Evolutionary conservation across 2,329 filamentous ascomycete genomes (phyloP), one percentile per base, ranked within the genome.

Genomic region (Paraconiothyrium brasiliense): DNA sequence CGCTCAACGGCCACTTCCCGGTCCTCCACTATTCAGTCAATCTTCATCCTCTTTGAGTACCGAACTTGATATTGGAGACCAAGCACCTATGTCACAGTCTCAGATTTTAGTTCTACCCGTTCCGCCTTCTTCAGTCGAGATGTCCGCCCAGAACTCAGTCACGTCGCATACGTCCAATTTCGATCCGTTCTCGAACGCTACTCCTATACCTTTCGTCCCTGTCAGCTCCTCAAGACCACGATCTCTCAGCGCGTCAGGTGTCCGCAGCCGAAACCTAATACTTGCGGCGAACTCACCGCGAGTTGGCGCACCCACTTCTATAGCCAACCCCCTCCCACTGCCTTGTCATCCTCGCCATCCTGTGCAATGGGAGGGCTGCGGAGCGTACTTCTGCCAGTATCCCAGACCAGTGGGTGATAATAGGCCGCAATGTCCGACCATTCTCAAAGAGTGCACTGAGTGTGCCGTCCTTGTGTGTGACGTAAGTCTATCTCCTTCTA

Each of bases 301-400:
- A 13, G 37, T 35, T 41, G 52, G 52, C 13, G 59, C 62, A 11
- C 67, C 69, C 10, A 77, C 66, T 34, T 68, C 76, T 0, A 74
- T 77, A 46, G 66, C 71, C 1, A 76, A 74, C 24, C 73, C 74
- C 14, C 69, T 76, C 22, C 77, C 79, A 22, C 66, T 80, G 7
- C 79, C 79, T 8, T 78, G 78, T 56, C 73, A 77, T 54, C 75
- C 77, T 34, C 69, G 75, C 3, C 79, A 81, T 66, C 79, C 79
- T 11, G 79, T 81, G 3, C 79, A 81, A 54, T 81, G 79, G 79
- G 72, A 79, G 66, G 79, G 79, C 16, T 81, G 79, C 57, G 79
- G 79, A 2, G 73, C 77, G 2, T 81, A 80, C 63, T 81, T 80
- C 58, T 81, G 79, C 61, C 78, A 78, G 52, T 75, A 73, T 58